phyloP scores from a whole-genome alignment of 2,329 filamentous ascomycete species.

The Aspergillus persii region DNA sequence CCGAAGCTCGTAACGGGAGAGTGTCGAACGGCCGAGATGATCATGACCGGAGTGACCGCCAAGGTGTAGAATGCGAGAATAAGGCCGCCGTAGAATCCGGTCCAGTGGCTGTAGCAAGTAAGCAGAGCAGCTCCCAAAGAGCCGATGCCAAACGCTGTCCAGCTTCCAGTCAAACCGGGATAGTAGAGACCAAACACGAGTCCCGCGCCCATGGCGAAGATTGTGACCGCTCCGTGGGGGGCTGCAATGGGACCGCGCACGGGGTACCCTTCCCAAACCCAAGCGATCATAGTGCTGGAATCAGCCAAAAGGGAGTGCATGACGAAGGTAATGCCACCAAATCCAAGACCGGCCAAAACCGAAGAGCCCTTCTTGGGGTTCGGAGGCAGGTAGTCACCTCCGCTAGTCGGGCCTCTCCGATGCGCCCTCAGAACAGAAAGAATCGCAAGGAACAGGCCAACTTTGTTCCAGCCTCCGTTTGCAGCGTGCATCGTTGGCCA shows the following conservation, averaged over 20 bases:
- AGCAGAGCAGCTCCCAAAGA: slow-evolving; percentile 75
- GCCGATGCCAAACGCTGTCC: slow-evolving; percentile 76
- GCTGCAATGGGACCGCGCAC: slow-evolving; percentile 82
- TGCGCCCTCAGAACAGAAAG: slow-evolving; percentile 75
- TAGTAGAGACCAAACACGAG: slow-evolving; percentile 72
- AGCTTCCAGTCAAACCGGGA: slow-evolving; percentile 69
- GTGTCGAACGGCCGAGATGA: slow-evolving; percentile 73
- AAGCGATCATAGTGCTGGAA: slow-evolving; percentile 97
- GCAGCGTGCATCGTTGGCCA: slow-evolving; percentile 90
- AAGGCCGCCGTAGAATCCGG: slow-evolving; percentile 82
- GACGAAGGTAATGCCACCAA: slow-evolving; percentile 82
- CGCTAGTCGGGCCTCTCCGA: slow-evolving; percentile 57
- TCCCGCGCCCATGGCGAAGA: slow-evolving; percentile 82
- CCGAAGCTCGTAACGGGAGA: slow-evolving; percentile 80
- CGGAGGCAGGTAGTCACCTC: slow-evolving; percentile 50
- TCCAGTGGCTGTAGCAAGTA: slow-evolving; percentile 77
- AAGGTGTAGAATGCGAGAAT: slow-evolving; percentile 74
- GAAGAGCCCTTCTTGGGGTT: slow-evolving; percentile 64
- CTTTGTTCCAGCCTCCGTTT: slow-evolving; percentile 91
- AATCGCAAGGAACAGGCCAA: slow-evolving; percentile 72
- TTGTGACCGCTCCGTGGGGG: slow-evolving; percentile 84
- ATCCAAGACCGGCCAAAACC: slow-evolving; percentile 69
- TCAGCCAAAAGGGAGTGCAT: slow-evolving; percentile 92
- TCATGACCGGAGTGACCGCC: slow-evolving; percentile 72
- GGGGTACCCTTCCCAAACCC: slow-evolving; percentile 97